Evolutionary conservation across 192 early-diverging fungal genomes (phyloP).

Genomic region (Coemansia interrupta): DNA sequence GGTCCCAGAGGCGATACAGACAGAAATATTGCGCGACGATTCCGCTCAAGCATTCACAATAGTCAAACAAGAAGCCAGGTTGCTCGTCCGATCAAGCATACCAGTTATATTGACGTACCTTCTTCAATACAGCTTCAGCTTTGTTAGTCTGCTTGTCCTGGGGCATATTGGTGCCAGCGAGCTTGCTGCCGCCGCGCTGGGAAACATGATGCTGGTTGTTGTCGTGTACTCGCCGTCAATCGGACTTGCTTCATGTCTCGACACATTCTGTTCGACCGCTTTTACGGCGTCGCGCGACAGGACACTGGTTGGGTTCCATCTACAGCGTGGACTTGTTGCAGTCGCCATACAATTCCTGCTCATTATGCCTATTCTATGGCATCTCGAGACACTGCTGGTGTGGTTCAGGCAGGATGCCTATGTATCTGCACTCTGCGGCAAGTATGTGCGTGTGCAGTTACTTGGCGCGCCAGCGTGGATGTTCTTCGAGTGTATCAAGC

Average conservation of each 20-base stretch:
- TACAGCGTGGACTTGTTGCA: slow-evolving; percentile 79
- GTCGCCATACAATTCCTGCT: slow-evolving; percentile 66
- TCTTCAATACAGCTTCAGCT: slow-evolving; percentile 63
- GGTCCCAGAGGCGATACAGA: no score
- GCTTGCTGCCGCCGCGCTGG: slow-evolving; percentile 68
- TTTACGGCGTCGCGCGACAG: slow-evolving; percentile 66
- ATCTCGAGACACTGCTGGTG: slow-evolving; percentile 65
- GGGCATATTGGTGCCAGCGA: slow-evolving; percentile 66
- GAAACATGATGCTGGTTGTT: slow-evolving; percentile 69
- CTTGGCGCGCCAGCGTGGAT: slow-evolving; percentile 73
- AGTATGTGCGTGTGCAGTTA: slow-evolving; percentile 67
- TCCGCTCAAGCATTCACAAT: background rate
- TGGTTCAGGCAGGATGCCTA: slow-evolving; percentile 70
- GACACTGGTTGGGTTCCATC: slow-evolving; percentile 66
- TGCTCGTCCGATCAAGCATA: slow-evolving; percentile 21
- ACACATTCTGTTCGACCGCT: slow-evolving; percentile 72
- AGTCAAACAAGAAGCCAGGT: slow-evolving; percentile 23
- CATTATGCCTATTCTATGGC: slow-evolving; percentile 68
- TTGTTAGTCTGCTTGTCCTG: slow-evolving; percentile 60
- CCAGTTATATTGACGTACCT: slow-evolving; percentile 53
- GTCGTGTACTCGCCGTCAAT: slow-evolving; percentile 65
- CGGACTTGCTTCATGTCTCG: slow-evolving; percentile 69
- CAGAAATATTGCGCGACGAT: no score
- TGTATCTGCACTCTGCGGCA: slow-evolving; percentile 64
- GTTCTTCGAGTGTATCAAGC: slow-evolving; percentile 79